Percentiles rank a stretch among this genome's conserved stretches.
Evolutionary conservation across 2,329 filamentous ascomycete species (phyloP).

Genomic region (Xylaria multiplex): DNA sequence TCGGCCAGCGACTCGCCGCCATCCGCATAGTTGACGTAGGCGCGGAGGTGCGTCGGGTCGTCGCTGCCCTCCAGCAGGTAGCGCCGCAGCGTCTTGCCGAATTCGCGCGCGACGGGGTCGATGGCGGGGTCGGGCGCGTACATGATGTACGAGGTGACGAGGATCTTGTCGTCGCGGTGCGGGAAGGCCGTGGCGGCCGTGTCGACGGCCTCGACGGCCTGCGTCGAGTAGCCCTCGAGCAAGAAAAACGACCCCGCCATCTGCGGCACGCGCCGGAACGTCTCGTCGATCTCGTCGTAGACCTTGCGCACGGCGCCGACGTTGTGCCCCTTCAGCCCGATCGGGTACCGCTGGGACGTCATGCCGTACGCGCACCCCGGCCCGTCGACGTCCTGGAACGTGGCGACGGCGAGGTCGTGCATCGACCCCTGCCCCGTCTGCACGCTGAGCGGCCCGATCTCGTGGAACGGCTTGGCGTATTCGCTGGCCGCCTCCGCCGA

Average conservation of each 20-base stretch:
- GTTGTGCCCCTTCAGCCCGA: conserved; percentile 34
- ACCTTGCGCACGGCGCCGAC: conserved; percentile 30
- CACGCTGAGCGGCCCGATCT: conserved; percentile 29
- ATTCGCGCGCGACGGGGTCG: conserved; percentile 27
- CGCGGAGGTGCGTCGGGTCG: conserved; percentile 31
- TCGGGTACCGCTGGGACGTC: conserved; percentile 34
- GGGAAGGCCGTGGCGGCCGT: conserved; percentile 29
- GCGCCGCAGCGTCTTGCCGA: conserved; percentile 29
- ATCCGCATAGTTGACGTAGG: conserved; percentile 39
- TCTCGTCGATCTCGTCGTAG: conserved; percentile 36
- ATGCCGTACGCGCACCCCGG: conserved; percentile 33
- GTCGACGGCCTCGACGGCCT: conserved; percentile 37
- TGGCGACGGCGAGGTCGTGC: conserved; percentile 31
- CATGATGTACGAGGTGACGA: conserved; percentile 36
- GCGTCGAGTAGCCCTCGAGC: conserved; percentile 38
- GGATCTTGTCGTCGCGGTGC: conserved; percentile 34
- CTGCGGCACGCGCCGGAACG: conserved; percentile 24
- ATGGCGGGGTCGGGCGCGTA: conserved; percentile 31
- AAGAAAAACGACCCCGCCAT: conserved; percentile 38
- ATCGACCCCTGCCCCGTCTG: conserved; percentile 30
- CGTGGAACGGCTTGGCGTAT: conserved; percentile 37
- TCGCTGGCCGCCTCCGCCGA: conserved; percentile 16
- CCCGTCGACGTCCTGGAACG: conserved; percentile 28
- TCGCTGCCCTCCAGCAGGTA: conserved; percentile 32
- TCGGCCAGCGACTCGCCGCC: conserved; percentile 26